Conservation (phyloP, 345 rosid genomes). For the Boechera stricta region DNA sequence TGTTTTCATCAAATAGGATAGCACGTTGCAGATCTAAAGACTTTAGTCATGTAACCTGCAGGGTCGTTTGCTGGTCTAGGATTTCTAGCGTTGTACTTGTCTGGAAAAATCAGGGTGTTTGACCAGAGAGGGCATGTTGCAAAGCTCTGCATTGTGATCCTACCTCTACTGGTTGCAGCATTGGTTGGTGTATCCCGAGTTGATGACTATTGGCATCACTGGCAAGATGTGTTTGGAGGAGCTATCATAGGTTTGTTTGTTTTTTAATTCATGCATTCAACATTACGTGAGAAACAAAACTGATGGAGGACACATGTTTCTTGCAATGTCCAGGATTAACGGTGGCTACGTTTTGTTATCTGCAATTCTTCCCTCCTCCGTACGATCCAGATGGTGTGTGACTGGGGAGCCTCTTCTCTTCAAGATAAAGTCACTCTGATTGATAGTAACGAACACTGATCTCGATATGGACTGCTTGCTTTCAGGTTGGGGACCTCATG, state of each 20-base stretch:
- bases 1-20: background rate
- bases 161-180: constrained; percentile 79
- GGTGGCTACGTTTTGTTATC: constrained; percentile 69
- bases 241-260: constrained; percentile 64
- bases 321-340: constrained; percentile 54
- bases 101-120: constrained; percentile 80
- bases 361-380: constrained; percentile 82
- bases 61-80: constrained; percentile 95
- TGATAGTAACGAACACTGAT: background rate
- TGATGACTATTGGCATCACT: constrained; percentile 98
- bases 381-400: constrained; percentile 65
- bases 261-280: constrained; percentile 1
- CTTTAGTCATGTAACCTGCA: constrained; percentile 48
- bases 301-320: constrained; percentile 17
- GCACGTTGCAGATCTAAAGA: background rate
- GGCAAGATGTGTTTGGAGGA: constrained; percentile 97
- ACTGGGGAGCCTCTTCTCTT: constrained; percentile 22
- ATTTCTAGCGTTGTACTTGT: constrained; percentile 71
- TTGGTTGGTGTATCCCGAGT: constrained; percentile 85
- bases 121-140: constrained; percentile 89
- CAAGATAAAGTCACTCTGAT: background rate
- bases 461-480: constrained; percentile 12
- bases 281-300: constrained; percentile 1
- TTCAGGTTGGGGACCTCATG: constrained; percentile 98
- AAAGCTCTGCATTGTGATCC: constrained; percentile 76